These are phyloP conservation scores for Exophiala dermatitidis DNA, from an alignment of 2,329 filamentous ascomycete species.

Conservation along the genomic window DNA sequence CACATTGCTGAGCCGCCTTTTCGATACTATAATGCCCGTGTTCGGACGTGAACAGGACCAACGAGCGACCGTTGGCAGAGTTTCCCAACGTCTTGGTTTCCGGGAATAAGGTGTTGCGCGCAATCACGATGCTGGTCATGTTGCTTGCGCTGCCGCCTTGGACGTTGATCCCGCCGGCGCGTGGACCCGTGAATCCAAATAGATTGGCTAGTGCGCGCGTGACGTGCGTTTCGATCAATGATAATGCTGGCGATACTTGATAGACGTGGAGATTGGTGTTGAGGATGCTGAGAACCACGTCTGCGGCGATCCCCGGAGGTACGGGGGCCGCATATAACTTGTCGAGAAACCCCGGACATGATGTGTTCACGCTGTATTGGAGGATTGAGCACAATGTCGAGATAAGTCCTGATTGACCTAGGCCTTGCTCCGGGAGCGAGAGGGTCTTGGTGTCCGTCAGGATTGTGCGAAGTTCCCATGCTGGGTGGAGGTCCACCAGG, in stretches of 20 bases:
- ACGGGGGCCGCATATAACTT: slow-evolving; percentile 91
- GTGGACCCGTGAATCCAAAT: slow-evolving; percentile 66
- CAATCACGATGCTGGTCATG: slow-evolving; percentile 74
- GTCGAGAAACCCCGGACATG: slow-evolving; percentile 93
- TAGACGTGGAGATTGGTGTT: slow-evolving; percentile 96
- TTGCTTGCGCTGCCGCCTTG: slow-evolving; percentile 83
- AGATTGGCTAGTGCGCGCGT: slow-evolving; percentile 63
- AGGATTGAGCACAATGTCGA: slow-evolving; percentile 64
- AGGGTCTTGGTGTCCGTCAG: slow-evolving; percentile 31
- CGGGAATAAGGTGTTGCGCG: slow-evolving; percentile 78
- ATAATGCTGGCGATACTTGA: slow-evolving; percentile 83
- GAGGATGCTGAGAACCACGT: slow-evolving; percentile 73
- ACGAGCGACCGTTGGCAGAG: slow-evolving; percentile 42
- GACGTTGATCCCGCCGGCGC: slow-evolving; percentile 63
- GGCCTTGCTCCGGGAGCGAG: slow-evolving; percentile 49
- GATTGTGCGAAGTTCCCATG: slow-evolving; percentile 40
- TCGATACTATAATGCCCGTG: slow-evolving; percentile 94
- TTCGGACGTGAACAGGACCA: slow-evolving; percentile 78
- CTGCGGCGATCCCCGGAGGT: slow-evolving; percentile 75
- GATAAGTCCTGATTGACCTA: slow-evolving; percentile 66
- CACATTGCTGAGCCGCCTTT: slow-evolving; percentile 86
- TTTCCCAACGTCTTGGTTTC: slow-evolving; percentile 69
- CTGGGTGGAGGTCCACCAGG: slow-evolving; percentile 56
- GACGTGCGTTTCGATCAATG: slow-evolving; percentile 79
- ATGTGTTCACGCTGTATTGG: slow-evolving; percentile 91